Conservation (phyloP, 345 rosid species). For the Eucalyptus tenuipes region DNA sequence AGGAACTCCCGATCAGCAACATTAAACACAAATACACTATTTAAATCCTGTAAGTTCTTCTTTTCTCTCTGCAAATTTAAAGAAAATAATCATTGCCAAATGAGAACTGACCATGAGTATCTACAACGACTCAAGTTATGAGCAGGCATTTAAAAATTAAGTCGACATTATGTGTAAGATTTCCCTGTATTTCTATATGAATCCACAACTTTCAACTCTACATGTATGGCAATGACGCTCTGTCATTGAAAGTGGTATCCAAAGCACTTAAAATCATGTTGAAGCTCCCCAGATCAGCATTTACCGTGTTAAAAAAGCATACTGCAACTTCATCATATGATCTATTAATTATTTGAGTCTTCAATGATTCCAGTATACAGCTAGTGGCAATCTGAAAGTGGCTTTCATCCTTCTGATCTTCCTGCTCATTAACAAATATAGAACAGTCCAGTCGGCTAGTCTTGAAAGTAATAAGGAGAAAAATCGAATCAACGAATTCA, state of each 20-base stretch:
- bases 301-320: conserved; percentile 90
- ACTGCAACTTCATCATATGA: conserved; percentile 81
- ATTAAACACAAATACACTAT: conserved; percentile 68
- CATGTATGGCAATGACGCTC: background rate
- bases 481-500: background rate
- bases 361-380: conserved; percentile 62
- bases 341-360: conserved; percentile 70
- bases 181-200: background rate
- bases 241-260: background rate
- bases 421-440: conserved; percentile 21
- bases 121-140: background rate
- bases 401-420: conserved; percentile 42
- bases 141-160: background rate
- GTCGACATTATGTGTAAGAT: background rate
- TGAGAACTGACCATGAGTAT: background rate
- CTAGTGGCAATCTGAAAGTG: conserved; percentile 66
- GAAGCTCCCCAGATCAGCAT: background rate
- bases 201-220: background rate
- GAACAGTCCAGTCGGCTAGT: background rate
- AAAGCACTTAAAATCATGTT: background rate
- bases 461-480: background rate
- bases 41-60: conserved; percentile 76
- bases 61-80: conserved; percentile 63
- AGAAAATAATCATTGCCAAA: background rate
- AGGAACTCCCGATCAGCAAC: conserved; percentile 65